Evolutionary conservation across 352 stramenopile genomes (phyloP), one percentile per base, ranked within the genome.

Genomic region (Phytophthora hybrid): DNA sequence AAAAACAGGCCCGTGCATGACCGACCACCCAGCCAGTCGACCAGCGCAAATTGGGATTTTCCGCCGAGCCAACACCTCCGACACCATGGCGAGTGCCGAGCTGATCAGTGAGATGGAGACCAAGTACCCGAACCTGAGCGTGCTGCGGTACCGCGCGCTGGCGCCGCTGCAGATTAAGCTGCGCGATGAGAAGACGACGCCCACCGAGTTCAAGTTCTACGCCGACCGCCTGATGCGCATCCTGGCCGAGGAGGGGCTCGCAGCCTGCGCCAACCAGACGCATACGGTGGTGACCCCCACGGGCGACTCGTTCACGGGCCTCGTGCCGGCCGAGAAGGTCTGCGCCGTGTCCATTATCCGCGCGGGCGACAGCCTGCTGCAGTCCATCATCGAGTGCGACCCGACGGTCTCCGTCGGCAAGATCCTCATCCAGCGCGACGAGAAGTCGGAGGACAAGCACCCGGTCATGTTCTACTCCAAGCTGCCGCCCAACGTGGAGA

Each of bases 371-470:
- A 82, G 93, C 55, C 76, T 99, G 23, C 77, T 98, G 29, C 94
- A 98, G 69, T 89, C 87, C 10, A 94, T 99, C 37, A 85, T 98
- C 52, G 80, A 90, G 44, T 90, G 96, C 77, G 86, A 93, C 44
- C 95, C 95, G 19, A 88, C 71, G 37, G 75, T 96, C 19, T 82
- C 82, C n/a, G 96, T 98, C 76, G 97, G 95, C n/a, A 99, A 99
- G 78, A 98, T 99, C 68, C 73, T 99, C 60, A 99, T 99, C 78
- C 97, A 99, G 83, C 84, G 97, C 44, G 93, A 99, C 72, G 97
- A 99, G 84, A 79, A 66, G 63, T 95, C 88, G 23, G 75, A 83
- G 41, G 90, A 87, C 82, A 98, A 94, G 74, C 85, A 89, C 56
- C 88, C 93, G 32, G 74, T 95, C 59, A 89, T 99, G 59, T 99